Evolutionary conservation across 495 filamentous ascomycete genomes (phyloP).

Genomic region (Podospora pseudopauciseta): DNA sequence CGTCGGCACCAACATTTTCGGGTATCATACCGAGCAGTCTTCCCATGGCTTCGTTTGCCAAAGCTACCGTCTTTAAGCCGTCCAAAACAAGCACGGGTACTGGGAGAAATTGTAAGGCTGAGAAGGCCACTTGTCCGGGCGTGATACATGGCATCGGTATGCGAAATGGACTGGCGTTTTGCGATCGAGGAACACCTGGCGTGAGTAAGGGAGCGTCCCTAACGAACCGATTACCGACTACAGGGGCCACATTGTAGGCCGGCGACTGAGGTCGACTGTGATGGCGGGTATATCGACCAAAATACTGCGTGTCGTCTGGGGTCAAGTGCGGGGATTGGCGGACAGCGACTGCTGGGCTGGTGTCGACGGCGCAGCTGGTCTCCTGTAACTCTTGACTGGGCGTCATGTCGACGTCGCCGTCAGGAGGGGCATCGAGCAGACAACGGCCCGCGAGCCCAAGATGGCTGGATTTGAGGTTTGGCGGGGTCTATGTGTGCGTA

Average conservation of each 20-base stretch:
- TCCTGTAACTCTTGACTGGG: conserved; percentile 90
- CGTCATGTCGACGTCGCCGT: conserved; percentile 5
- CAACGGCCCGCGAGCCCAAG: conserved; percentile 1
- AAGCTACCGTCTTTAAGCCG: conserved; percentile 57
- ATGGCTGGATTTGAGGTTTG: background rate
- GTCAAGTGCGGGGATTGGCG: background rate
- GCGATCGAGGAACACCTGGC: conserved; percentile 13
- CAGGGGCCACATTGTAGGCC: background rate
- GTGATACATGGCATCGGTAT: conserved; percentile 38
- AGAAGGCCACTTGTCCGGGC: conserved; percentile 52
- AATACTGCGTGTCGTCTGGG: background rate
- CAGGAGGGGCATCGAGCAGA: background rate
- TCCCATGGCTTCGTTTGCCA: conserved; percentile 71
- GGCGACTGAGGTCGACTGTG: background rate
- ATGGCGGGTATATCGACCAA: background rate
- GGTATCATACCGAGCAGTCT: conserved; percentile 52
- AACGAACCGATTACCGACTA: conserved; percentile 8
- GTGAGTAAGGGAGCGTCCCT: conserved; percentile 8
- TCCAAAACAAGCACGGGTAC: conserved; percentile 62
- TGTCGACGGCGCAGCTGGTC: conserved; percentile 78
- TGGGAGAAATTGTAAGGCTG: conserved; percentile 65
- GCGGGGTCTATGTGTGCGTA: background rate
- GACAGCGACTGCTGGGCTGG: conserved; percentile 49
- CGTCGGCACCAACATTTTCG: conserved; percentile 26
- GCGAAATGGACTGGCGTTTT: conserved; percentile 36